A percentile compares a stretch with the other conserved stretches of the same genome.
Conservation (phyloP, 306 rosid species). For the Gynostemma pentaphyllum region DNA sequence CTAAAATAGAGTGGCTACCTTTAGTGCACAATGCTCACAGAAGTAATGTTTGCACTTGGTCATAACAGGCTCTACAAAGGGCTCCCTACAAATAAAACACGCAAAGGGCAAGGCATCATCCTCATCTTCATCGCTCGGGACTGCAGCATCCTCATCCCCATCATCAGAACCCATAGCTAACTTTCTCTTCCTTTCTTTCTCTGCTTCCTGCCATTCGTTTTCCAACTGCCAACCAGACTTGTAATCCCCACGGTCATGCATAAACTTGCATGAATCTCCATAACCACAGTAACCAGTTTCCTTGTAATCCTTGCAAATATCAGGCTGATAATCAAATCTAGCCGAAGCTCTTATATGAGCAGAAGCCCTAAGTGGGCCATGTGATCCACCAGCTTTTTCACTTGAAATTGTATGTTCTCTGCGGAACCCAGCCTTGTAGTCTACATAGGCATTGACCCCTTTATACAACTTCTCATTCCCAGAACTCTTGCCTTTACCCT, state of each 20-base stretch:
- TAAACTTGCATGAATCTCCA: slow-evolving; percentile 75
- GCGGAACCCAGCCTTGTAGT: slow-evolving; percentile 70
- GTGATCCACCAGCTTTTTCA: slow-evolving; percentile 79
- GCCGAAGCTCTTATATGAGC: slow-evolving; percentile 80
- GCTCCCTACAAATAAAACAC: slow-evolving; percentile 68
- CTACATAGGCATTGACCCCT: slow-evolving; percentile 58
- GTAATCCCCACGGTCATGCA: slow-evolving; percentile 97
- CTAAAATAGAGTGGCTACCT: slow-evolving; percentile 28
- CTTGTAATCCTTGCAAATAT: slow-evolving; percentile 81
- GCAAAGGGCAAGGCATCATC: slow-evolving; percentile 61
- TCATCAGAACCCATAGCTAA: slow-evolving; percentile 44
- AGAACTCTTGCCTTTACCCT: slow-evolving; percentile 31
- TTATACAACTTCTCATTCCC: slow-evolving; percentile 49
- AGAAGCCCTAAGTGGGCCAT: slow-evolving; percentile 87
- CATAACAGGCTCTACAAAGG: slow-evolving; percentile 71
- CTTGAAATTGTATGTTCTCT: slow-evolving; percentile 74
- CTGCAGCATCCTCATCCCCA: slow-evolving; percentile 27
- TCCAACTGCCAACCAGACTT: slow-evolving; percentile 91
- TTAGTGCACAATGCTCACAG: slow-evolving; percentile 78
- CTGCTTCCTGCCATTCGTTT: slow-evolving; percentile 87
- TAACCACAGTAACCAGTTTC: slow-evolving; percentile 83
- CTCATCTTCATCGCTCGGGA: slow-evolving; percentile 20
- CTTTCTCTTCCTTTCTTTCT: slow-evolving; percentile 70
- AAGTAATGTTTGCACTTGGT: slow-evolving; percentile 80
- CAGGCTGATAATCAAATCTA: slow-evolving; percentile 87